Conservation (phyloP, 148 eudicot genomes). For the Salicornia ramosissima region DNA sequence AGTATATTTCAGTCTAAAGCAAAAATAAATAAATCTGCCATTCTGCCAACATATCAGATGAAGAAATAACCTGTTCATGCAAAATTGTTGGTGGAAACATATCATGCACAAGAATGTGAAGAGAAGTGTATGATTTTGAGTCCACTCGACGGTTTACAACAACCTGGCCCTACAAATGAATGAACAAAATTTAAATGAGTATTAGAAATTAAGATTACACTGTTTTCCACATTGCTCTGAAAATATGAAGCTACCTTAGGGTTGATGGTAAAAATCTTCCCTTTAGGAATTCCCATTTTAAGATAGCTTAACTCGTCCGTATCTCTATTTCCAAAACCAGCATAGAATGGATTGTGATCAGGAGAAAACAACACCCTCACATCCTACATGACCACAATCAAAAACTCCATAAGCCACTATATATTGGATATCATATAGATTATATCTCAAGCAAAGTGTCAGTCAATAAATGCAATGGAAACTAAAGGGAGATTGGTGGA, state of each 20-base stretch:
- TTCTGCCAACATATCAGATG: neutral
- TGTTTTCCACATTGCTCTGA: neutral
- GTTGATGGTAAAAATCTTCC: slow-evolving; percentile 85
- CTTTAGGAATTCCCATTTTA: slow-evolving; percentile 80
- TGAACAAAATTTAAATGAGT: neutral
- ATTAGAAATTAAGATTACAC: neutral
- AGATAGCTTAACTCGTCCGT: slow-evolving; percentile 94
- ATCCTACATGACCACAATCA: slow-evolving; percentile 44
- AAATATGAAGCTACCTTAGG: slow-evolving; percentile 57
- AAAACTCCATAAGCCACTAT: neutral
- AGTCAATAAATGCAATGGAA: neutral
- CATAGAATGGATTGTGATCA: slow-evolving; percentile 79
- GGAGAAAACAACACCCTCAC: slow-evolving; percentile 77
- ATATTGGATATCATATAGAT: too few relatives aligned
- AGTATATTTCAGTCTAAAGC: too few relatives aligned
- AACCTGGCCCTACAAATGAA: slow-evolving; percentile 63
- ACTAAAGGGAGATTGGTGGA: neutral
- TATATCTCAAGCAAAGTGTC: slow-evolving; percentile 4
- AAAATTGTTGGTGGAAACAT: slow-evolving; percentile 69
- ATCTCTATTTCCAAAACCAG: slow-evolving; percentile 98
- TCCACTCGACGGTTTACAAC: slow-evolving; percentile 63
- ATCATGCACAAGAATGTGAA: slow-evolving; percentile 71
- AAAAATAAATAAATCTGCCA: neutral
- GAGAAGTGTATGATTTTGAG: slow-evolving; percentile 76
- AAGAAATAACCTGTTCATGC: slow-evolving; percentile 54